phyloP scores from a whole-genome alignment of 305 asterid species.

The Fraxinus ornus region DNA sequence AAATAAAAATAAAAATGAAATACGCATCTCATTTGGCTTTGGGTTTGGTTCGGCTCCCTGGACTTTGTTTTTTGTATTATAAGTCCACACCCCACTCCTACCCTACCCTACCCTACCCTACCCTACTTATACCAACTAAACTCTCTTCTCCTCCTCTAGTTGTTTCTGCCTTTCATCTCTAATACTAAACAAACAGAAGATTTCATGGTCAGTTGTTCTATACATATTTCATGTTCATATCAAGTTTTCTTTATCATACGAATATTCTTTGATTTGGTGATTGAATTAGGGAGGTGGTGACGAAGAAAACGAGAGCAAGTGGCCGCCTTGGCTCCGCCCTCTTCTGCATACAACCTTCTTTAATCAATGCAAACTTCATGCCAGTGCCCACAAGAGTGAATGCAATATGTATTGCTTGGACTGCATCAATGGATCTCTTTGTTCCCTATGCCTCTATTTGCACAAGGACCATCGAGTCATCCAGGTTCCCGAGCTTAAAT shows the following conservation, averaged over 20 bases:
- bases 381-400: constrained; percentile 53
- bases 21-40: constrained; percentile 15
- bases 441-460: constrained; percentile 42
- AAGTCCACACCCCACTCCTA: constrained; percentile 13
- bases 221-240: not conserved
- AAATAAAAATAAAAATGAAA: not conserved
- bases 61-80: constrained; percentile 20
- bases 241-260: not conserved
- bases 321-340: constrained; percentile 41
- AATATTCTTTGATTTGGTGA: not conserved
- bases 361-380: constrained; percentile 48
- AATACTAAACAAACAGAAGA: not conserved
- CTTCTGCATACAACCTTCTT: constrained; percentile 46
- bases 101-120: not conserved
- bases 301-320: constrained; percentile 5
- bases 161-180: not conserved
- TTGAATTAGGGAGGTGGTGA: constrained; percentile 12
- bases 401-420: constrained; percentile 58
- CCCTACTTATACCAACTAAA: not conserved
- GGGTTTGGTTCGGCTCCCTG: constrained; percentile 16
- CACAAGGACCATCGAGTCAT: constrained; percentile 48
- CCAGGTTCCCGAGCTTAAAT: constrained; percentile 27
- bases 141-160: constrained; percentile 16
- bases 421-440: constrained; percentile 43
- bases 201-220: constrained; percentile 14